Evolutionary conservation across 78 protist species (phyloP), one percentile per base, ranked within the genome.

Genomic region (Dictyostelium brefeldianum): DNA sequence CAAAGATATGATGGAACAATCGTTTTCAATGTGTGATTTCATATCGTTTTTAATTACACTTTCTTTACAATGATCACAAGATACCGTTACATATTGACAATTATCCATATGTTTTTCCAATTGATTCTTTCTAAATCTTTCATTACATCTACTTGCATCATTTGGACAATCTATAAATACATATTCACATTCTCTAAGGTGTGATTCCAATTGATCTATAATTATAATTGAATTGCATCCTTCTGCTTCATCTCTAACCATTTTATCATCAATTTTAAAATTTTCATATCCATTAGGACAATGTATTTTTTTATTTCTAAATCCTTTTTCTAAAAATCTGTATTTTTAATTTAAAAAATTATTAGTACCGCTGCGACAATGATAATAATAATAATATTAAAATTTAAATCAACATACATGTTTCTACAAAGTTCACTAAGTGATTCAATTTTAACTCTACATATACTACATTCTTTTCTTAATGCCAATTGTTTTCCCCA

Each of bases 401-500:
- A 36, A 36, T 36, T 36, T 36, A 36, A 36, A 36, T 56, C 14
- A n/a, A 62, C 70, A 8, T 62, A 62, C 41, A 67, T 67, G 15
- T 67, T 67, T 29, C 75, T 67, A 31, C 75, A 67, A 17, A 67
- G 75, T 67, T 67, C 75, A 15, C 48, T 17, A 6, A 67, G 2
- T 15, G n/a, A 27, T 25, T 67, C 48, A 15, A 67, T 36, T 31
- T 67, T 67, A 29, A 67, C 31, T 67, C 36, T 67, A 67, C 75
- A 67, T 27, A 67, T 67, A 12, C 75, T 15, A 67, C 75, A 67
- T 31, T 67, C 75, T 67, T 67, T 67, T 67, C 75, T 67, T 29
- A 67, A 31, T 67, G 75, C 75, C 31, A 67, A 31, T 67, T 67
- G 75, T 67, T 67, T 67, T 29, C 48, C 48, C 75, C 75, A 67